These are phyloP conservation scores for Chaetomiaceae sp. DNA, from an alignment of 2,329 filamentous ascomycete species.

Conservation along the genomic window DNA sequence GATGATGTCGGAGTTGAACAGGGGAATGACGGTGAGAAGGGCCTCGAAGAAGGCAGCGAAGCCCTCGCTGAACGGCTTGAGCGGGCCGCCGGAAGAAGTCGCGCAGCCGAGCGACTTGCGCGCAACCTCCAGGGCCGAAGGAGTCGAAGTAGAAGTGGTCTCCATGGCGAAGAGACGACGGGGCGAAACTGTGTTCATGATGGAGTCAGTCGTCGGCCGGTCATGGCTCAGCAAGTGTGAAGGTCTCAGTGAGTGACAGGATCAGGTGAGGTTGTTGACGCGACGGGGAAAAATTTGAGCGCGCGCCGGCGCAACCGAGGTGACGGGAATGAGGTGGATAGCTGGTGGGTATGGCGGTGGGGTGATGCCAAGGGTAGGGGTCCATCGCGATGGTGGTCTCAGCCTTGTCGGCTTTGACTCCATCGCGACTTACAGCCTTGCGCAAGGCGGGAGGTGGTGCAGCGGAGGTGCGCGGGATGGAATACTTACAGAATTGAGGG, in stretches of 20 bases:
- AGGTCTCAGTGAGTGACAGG: not conserved
- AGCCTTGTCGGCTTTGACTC: conserved; percentile 4
- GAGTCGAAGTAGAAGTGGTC: not conserved
- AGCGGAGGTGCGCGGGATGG: not conserved
- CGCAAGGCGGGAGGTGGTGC: not conserved
- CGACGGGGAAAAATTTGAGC: conserved; percentile 9
- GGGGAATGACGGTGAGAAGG: not conserved
- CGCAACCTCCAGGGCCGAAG: not conserved
- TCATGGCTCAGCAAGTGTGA: not conserved
- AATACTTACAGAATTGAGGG: not conserved
- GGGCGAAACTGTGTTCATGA: not conserved
- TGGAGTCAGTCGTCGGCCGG: not conserved
- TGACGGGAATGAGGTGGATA: not conserved
- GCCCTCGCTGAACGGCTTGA: conserved; percentile 4
- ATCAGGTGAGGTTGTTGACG: conserved; percentile 1
- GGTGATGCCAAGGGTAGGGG: conserved; percentile 1
- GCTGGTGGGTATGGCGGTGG: conserved; percentile 6
- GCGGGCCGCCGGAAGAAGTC: not conserved
- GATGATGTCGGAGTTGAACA: not conserved
- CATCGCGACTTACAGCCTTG: not conserved
- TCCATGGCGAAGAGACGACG: not conserved
- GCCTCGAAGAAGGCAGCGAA: conserved; percentile 1
- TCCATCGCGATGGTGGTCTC: not conserved
- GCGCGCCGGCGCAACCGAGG: conserved; percentile 3
- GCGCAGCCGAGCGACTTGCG: not conserved